phyloP scores from a whole-genome alignment of 2,329 filamentous ascomycete genomes.

The Fusarium decemcellulare region DNA sequence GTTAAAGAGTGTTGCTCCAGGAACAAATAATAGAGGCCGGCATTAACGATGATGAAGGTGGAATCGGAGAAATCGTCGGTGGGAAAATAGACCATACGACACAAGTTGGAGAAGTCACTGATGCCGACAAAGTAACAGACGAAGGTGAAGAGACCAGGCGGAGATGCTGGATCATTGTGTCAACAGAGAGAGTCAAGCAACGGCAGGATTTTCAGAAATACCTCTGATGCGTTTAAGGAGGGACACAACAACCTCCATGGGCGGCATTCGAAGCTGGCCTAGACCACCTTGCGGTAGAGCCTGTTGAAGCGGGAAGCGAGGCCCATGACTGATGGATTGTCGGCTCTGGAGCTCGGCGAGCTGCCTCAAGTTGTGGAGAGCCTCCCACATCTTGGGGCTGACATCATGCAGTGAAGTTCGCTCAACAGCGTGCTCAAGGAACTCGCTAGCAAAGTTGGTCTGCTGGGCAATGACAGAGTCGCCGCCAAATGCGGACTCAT shows the following conservation, averaged over 20 bases:
- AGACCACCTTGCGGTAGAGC: constrained; percentile 62
- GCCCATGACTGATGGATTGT: constrained; percentile 56
- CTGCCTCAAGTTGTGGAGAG: constrained; percentile 65
- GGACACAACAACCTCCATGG: constrained; percentile 64
- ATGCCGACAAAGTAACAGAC: constrained; percentile 65
- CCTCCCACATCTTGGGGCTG: constrained; percentile 67
- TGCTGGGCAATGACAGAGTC: constrained; percentile 65
- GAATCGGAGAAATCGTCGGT: constrained; percentile 66
- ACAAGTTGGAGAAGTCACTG: constrained; percentile 64
- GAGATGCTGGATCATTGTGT: constrained; percentile 49
- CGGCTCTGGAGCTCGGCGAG: constrained; percentile 66
- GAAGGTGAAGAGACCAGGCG: constrained; percentile 65
- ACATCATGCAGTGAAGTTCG: constrained; percentile 61
- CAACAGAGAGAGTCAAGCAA: neutral
- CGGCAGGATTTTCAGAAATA: constrained; percentile 35
- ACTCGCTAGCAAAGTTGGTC: constrained; percentile 68
- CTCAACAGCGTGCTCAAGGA: constrained; percentile 67
- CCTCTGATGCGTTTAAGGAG: constrained; percentile 65
- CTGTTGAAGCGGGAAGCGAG: constrained; percentile 62
- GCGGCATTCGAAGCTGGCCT: constrained; percentile 68
- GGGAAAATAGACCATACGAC: constrained; percentile 65
- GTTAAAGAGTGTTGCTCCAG: constrained; percentile 60
- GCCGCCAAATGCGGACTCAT: constrained; percentile 61
- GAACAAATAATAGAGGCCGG: constrained; percentile 65
- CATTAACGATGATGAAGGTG: constrained; percentile 65